A percentile compares a stretch with the other conserved stretches of the same genome.
Evolutionary conservation across 352 stramenopile species (phyloP).

Genomic region (Phytophthora boehmeriae): DNA sequence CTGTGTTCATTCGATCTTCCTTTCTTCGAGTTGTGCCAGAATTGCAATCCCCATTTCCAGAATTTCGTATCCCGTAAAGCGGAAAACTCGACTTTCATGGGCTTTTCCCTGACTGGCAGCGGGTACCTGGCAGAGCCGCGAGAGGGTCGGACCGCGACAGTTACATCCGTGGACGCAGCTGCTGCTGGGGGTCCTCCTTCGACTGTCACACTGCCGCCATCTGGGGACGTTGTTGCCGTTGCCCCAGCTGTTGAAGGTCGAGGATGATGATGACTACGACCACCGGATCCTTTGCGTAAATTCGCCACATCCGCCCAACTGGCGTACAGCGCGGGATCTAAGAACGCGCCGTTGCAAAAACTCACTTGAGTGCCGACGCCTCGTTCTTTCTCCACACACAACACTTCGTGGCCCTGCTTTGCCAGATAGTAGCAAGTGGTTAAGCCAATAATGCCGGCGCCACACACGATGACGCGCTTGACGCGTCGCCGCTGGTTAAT

Average conservation of each 20-base stretch:
- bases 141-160: slow-evolving; percentile 24
- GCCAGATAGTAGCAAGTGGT: slow-evolving; percentile 88
- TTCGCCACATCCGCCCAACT: slow-evolving; percentile 81
- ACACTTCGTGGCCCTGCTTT: slow-evolving; percentile 85
- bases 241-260: too few relatives aligned
- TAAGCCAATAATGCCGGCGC: slow-evolving; percentile 84
- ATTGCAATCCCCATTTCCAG: slow-evolving; percentile 89
- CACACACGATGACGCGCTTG: slow-evolving; percentile 88
- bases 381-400: slow-evolving; percentile 87
- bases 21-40: slow-evolving; percentile 86
- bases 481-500: slow-evolving; percentile 57
- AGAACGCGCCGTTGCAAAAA: slow-evolving; percentile 82
- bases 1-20: slow-evolving; percentile 74
- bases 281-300: slow-evolving; percentile 48
- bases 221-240: slow-evolving; percentile 25
- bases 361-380: slow-evolving; percentile 81
- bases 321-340: slow-evolving; percentile 83
- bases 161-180: slow-evolving; percentile 34
- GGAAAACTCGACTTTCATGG: slow-evolving; percentile 85
- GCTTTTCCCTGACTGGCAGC: slow-evolving; percentile 61
- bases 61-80: slow-evolving; percentile 83
- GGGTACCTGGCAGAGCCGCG: slow-evolving; percentile 43
- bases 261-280: slow-evolving; percentile 11
- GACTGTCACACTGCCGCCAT: slow-evolving; percentile 46
- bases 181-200: slow-evolving; percentile 39